Evolutionary conservation across 2,329 filamentous ascomycete species (phyloP).

Genomic region (Zasmidium angulare): DNA sequence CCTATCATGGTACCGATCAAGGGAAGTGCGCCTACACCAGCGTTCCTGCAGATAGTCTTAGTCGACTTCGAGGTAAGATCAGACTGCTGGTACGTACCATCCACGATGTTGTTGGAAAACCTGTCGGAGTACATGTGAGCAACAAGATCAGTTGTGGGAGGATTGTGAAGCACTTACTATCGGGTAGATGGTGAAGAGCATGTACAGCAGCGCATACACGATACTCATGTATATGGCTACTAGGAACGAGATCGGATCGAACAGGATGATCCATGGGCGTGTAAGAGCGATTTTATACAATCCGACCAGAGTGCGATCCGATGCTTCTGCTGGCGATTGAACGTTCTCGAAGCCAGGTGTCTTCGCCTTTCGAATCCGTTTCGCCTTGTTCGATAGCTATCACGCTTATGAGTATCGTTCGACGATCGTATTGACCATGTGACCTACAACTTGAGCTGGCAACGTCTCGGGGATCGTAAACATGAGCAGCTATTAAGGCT

Average conservation of each 20-base stretch:
- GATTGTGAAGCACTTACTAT: conserved; percentile 51
- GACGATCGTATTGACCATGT: too few species aligned
- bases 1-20: conserved; percentile 53
- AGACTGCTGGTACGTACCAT: conserved; percentile 31
- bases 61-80: neutral
- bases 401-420: too few species aligned
- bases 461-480: conserved; percentile 61
- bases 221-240: conserved; percentile 55
- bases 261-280: conserved; percentile 54
- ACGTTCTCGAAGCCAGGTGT: conserved; percentile 56
- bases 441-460: conserved; percentile 41
- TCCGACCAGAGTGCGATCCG: conserved; percentile 42
- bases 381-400: conserved; percentile 52
- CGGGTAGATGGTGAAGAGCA: conserved; percentile 61
- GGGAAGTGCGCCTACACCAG: conserved; percentile 54
- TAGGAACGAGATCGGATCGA: conserved; percentile 55
- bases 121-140: conserved; percentile 24
- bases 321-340: conserved; percentile 50
- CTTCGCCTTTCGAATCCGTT: conserved; percentile 48
- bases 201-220: conserved; percentile 56
- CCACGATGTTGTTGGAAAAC: conserved; percentile 51
- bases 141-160: conserved; percentile 15
- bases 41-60: conserved; percentile 37
- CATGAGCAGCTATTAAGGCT: too few species aligned
- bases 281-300: conserved; percentile 55